Percentiles rank a stretch among this genome's conserved stretches.
These are phyloP conservation scores for Microcos paniculata DNA, from an alignment of 345 rosid genomes.

Conservation along the genomic window DNA sequence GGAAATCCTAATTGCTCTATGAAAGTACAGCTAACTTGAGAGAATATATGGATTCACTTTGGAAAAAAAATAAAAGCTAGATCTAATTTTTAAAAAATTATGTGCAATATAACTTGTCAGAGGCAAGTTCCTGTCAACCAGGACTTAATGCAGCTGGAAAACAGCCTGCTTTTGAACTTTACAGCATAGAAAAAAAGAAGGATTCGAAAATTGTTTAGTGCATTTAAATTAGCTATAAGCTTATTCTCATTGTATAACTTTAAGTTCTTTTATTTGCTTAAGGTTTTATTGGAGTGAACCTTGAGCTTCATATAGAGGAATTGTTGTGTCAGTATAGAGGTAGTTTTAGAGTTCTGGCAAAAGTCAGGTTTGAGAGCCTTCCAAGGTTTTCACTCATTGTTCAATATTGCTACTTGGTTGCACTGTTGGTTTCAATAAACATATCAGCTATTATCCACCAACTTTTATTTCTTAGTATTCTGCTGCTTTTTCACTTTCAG, in stretches of 20 bases:
- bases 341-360: not conserved
- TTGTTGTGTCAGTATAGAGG: not conserved
- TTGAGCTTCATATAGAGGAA: not conserved
- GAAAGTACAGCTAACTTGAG: not conserved
- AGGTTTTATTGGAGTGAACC: not conserved
- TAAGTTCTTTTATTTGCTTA: not conserved
- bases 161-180: not conserved
- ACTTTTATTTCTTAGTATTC: not conserved
- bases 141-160: not conserved
- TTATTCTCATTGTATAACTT: not conserved
- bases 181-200: not conserved
- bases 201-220: not conserved
- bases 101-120: not conserved
- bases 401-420: not conserved
- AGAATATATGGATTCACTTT: not conserved
- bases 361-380: not conserved
- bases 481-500: constrained; percentile 1
- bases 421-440: not conserved
- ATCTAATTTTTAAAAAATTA: not conserved
- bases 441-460: not conserved
- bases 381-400: not conserved
- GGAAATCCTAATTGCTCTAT: not conserved
- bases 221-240: not conserved
- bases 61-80: no score
- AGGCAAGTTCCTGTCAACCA: not conserved